Evolutionary conservation across 495 filamentous ascomycete genomes (phyloP).

Genomic region (Penicillium samsonianum): DNA sequence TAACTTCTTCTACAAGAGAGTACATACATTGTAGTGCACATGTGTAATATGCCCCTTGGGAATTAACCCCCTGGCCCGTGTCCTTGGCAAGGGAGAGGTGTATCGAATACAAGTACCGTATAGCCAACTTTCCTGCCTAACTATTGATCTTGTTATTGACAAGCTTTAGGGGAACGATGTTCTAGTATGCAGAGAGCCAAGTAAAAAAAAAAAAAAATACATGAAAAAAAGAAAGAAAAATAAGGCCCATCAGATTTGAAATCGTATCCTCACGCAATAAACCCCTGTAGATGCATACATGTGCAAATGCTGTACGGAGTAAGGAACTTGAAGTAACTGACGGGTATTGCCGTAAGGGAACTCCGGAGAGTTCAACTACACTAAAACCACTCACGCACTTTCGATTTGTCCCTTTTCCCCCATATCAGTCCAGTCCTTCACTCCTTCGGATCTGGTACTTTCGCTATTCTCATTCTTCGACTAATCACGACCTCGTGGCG

Average conservation of each 20-base stretch:
- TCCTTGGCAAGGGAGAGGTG: not conserved
- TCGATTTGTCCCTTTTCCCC: conserved; percentile 25
- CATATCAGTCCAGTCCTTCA: conserved; percentile 25
- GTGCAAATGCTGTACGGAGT: not conserved
- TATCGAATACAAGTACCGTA: not conserved
- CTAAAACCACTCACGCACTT: conserved; percentile 17
- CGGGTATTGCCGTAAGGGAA: conserved; percentile 23
- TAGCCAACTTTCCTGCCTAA: not conserved
- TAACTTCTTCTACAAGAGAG: too few relatives aligned
- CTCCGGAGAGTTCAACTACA: conserved; percentile 20
- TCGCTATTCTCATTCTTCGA: conserved; percentile 1
- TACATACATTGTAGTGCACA: too few relatives aligned
- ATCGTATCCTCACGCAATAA: not conserved
- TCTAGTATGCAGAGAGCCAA: not conserved
- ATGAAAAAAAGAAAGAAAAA: not conserved
- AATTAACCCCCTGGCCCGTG: not conserved
- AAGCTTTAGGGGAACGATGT: not conserved
- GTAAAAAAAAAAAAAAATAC: not conserved
- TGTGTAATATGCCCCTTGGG: not conserved
- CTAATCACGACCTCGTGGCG: conserved; percentile 3
- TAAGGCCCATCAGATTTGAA: not conserved
- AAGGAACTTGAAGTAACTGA: conserved; percentile 4
- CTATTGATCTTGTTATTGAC: not conserved
- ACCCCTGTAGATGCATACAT: conserved; percentile 4
- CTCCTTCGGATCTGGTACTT: conserved; percentile 30